Evolutionary conservation across 225 moss, liverwort and hornwort genomes (phyloP), one percentile per base, ranked within the genome.

Genomic region (Bryoerythrophyllum caledonicum): DNA sequence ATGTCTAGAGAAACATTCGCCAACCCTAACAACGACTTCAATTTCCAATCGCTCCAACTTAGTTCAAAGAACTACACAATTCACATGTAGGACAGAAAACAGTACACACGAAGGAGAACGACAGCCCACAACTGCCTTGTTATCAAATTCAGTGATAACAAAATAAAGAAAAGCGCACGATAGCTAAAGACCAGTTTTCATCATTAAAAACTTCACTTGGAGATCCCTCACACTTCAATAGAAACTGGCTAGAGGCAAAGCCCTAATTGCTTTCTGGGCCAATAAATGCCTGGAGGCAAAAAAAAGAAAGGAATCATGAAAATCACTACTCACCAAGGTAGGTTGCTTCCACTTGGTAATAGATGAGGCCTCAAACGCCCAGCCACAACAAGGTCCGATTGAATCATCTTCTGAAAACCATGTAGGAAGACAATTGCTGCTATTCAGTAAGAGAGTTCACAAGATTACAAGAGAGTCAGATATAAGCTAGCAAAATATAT

Each of bases 301-400:
- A 62, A 23, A 38, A n/a, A 38, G 8, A 5, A 34, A 48, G 21
- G 32, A 62, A 46, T 15, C 46, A 34, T 23, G 17, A 59, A 32
- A 49, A 24, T 48, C 51, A 69, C 49, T 52, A 70, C 87, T 84
- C 73, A 89, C 89, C 89, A 48, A 83, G 38, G 85, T 87, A 91
- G 82, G 77, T 76, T 87, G 52, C 82, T 82, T 40, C 90, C 89
- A 82, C 87, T 91, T 26, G 87, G 89, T 56, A 89, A 93, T 87
- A 89, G 91, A 68, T 83, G 89, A 15, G 85, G 38, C 79, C 23
- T 84, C 93, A 84, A 84, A 90, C 32, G 85, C 77, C 89, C 87
- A 93, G 25, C 84, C 93, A 81, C 74, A 78, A 14, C 89, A 72
- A 91, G 73, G 72, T 91, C 91, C 72, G 80, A 69, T 79, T 89